These are phyloP conservation scores for Oropetium thomaeum DNA, from an alignment of 176 grass and related monocot species.

Conservation along the genomic window DNA sequence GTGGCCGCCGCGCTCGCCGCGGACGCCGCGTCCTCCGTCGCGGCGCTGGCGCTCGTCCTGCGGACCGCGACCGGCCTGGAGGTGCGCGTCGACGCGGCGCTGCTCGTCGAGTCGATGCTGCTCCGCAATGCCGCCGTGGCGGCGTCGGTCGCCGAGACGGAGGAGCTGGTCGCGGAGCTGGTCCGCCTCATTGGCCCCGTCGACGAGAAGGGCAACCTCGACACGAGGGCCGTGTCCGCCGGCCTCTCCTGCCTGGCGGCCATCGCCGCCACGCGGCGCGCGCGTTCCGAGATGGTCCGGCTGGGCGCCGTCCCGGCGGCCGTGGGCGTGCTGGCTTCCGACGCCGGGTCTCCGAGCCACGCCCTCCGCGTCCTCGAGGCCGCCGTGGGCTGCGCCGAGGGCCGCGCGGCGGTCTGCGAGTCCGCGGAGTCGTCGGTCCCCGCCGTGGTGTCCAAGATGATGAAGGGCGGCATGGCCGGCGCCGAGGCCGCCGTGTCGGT, in stretches of 20 bases:
- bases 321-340: constrained; percentile 33
- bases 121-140: constrained; percentile 25
- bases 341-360: not conserved
- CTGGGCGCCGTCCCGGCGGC: constrained; percentile 39
- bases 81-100: constrained; percentile 48
- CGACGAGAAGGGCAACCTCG: constrained; percentile 35
- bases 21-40: constrained; percentile 20
- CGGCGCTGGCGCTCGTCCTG: constrained; percentile 47
- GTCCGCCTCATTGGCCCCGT: constrained; percentile 51
- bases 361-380: constrained; percentile 57
- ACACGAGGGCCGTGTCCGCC: constrained; percentile 35
- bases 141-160: constrained; percentile 22
- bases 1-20: constrained; percentile 24
- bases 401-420: constrained; percentile 64
- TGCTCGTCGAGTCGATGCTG: constrained; percentile 50
- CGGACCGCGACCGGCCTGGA: constrained; percentile 21
- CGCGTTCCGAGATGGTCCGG: constrained; percentile 37
- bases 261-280: constrained; percentile 33
- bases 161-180: constrained; percentile 42
- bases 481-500: constrained; percentile 68
- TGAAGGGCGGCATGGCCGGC: constrained; percentile 62
- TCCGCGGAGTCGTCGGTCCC: constrained; percentile 25
- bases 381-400: constrained; percentile 49
- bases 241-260: constrained; percentile 46
- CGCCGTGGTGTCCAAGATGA: constrained; percentile 50